A percentile compares a stretch with the other conserved stretches of the same genome.
phyloP scores from a whole-genome alignment of 2,329 filamentous ascomycete species.

The Cladophialophora chaetospira region DNA sequence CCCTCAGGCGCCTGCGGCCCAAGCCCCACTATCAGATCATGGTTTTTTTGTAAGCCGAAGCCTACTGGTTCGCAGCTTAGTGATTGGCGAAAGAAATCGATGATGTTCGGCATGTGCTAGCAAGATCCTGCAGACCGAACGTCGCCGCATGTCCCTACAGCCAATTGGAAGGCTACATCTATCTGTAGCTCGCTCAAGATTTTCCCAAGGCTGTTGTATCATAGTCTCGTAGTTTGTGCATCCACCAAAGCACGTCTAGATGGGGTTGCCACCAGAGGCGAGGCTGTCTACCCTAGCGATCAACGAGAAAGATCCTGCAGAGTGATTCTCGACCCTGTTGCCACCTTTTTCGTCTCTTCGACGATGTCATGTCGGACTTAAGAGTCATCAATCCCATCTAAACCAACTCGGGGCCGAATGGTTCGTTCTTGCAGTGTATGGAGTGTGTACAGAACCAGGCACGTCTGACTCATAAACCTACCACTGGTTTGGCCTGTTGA shows the following conservation, averaged over 20 bases:
- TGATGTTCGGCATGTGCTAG: constrained; percentile 15
- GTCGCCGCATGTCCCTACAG: constrained; percentile 1
- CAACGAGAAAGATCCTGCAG: background rate
- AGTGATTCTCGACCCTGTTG: background rate
- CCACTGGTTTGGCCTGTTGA: no score
- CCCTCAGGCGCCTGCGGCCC: constrained; percentile 10
- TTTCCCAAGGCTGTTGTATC: constrained; percentile 11
- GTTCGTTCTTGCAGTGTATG: background rate
- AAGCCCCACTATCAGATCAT: constrained; percentile 15
- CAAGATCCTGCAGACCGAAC: constrained; percentile 9
- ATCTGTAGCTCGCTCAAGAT: constrained; percentile 2
- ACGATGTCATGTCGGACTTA: constrained; percentile 1
- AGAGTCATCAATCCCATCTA: constrained; percentile 9
- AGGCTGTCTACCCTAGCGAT: background rate
- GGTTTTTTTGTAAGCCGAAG: constrained; percentile 1
- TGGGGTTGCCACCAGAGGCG: background rate
- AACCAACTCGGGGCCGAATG: constrained; percentile 2
- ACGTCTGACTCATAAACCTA: constrained; percentile 8
- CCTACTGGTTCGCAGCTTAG: background rate
- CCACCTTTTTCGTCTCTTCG: background rate
- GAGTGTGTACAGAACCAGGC: background rate
- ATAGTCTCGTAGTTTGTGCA: background rate
- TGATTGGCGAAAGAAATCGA: constrained; percentile 9
- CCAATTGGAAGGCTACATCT: constrained; percentile 12
- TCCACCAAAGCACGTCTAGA: background rate